Conservation (phyloP, 257 asterid genomes). For the Nicotiana knightiana region DNA sequence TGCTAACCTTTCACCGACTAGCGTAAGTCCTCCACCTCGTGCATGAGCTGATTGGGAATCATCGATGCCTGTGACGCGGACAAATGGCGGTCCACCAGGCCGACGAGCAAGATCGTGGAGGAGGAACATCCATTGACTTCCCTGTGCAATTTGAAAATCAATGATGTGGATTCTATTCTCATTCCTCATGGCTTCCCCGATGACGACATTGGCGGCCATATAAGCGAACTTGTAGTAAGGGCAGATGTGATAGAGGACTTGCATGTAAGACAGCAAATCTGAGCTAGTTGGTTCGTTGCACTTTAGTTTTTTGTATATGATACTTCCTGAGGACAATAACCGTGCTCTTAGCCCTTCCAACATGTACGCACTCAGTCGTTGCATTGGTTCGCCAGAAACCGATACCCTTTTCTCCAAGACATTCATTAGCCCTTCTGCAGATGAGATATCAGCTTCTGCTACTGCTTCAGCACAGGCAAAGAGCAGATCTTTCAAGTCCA, state of each 20-base stretch:
- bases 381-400: slow-evolving; percentile 83
- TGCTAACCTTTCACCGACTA: slow-evolving; percentile 60
- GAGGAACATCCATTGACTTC: slow-evolving; percentile 81
- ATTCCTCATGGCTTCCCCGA: slow-evolving; percentile 65
- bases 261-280: slow-evolving; percentile 83
- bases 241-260: slow-evolving; percentile 58
- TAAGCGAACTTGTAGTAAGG: slow-evolving; percentile 94
- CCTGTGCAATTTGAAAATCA: slow-evolving; percentile 92
- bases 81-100: slow-evolving; percentile 46
- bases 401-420: slow-evolving; percentile 68
- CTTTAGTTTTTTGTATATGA: slow-evolving; percentile 74
- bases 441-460: slow-evolving; percentile 50
- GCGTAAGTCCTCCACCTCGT: slow-evolving; percentile 80
- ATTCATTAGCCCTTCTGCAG: slow-evolving; percentile 66
- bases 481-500: slow-evolving; percentile 74
- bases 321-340: slow-evolving; percentile 73
- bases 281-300: slow-evolving; percentile 84
- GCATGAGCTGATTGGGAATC: slow-evolving; percentile 68
- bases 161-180: slow-evolving; percentile 70
- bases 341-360: slow-evolving; percentile 91
- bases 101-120: slow-evolving; percentile 38
- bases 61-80: slow-evolving; percentile 54
- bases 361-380: slow-evolving; percentile 84
- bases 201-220: slow-evolving; percentile 65
- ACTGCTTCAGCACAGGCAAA: slow-evolving; percentile 66